These are phyloP conservation scores for Allantophomopsis lycopodina DNA, from an alignment of 2,329 filamentous ascomycete species.

Conservation along the genomic window DNA sequence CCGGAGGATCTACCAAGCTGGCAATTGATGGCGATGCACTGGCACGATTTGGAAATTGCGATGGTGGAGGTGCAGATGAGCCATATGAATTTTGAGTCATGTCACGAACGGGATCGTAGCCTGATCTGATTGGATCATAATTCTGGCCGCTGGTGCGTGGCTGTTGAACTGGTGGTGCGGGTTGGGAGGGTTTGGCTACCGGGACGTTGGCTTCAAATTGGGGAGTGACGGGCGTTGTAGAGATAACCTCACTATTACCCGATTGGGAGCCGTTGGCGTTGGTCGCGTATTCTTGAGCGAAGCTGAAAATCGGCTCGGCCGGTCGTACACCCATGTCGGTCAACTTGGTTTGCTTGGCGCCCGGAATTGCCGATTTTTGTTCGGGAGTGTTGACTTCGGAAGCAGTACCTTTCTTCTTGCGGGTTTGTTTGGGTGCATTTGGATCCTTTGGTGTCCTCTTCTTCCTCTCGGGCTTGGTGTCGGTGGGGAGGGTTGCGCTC, in stretches of 20 bases:
- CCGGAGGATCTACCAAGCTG: constrained; percentile 68
- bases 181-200: constrained; percentile 8
- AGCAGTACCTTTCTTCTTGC: constrained; percentile 33
- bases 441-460: constrained; percentile 44
- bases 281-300: too few relatives aligned
- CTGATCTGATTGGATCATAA: constrained; percentile 81
- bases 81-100: constrained; percentile 25
- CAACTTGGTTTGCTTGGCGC: constrained; percentile 21
- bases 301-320: constrained; percentile 4
- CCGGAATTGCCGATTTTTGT: constrained; percentile 18
- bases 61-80: constrained; percentile 11
- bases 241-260: constrained; percentile 25
- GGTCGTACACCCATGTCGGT: constrained; percentile 21
- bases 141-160: constrained; percentile 62
- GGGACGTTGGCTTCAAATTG: constrained; percentile 13
- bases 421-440: constrained; percentile 38
- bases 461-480: constrained; percentile 29
- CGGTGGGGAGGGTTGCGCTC: constrained; percentile 25
- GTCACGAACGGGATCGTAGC: constrained; percentile 49
- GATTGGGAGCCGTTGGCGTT: constrained; percentile 11
- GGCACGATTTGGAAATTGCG: constrained; percentile 47
- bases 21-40: constrained; percentile 86
- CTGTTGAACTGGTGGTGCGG: constrained; percentile 13
- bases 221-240: constrained; percentile 8
- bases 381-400: constrained; percentile 14